Evolutionary conservation across 2,329 filamentous ascomycete species (phyloP), one percentile per base, ranked within the genome.

Genomic region (Zasmidium angulare): DNA sequence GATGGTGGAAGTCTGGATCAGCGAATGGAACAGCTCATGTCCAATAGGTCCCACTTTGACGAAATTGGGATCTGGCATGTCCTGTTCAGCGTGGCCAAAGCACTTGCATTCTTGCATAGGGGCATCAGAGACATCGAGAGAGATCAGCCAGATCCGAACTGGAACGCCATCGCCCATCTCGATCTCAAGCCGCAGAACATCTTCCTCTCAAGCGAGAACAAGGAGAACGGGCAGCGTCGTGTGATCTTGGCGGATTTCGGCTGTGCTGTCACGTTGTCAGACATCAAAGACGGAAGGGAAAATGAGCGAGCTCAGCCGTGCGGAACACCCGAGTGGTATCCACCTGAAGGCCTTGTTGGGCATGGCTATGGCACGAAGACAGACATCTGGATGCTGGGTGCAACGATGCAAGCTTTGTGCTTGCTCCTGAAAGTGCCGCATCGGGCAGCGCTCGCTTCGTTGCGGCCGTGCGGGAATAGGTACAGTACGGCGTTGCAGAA

Each of bases 91-190:
- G 56, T 61, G 10, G 56, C 61, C 21, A 43, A 23, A n/a, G 63
- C 56, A 20, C 49, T 67, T 26, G 57, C 57, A 2, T 67, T 65
- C 40, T 56, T 65, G 89, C 65, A 67, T 46, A 47, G 58, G 19
- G 65, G 65, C 3, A 49, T 56, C 23, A 59, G 53, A 21, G 46
- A 51, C 10, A 49, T 20, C 2, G 24, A 55, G 14, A 4, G 49
- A 6, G 23, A 26, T 0, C 52, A 54, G 22, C 40, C 29, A 11
- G 21, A 17, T 10, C 47, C 46, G 11, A 49, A 46, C n/a, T 65
- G 61, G 61, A 50, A 67, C 19, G 58, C 57, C 7, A 65, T 66
- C 20, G 58, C 40, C 7, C 63, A 66, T 21, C 50, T 63, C 0
- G 62, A 66, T 29, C 43, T 64, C 19, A 64, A 65, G 47, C 61